Conservation (phyloP, 768 basidiomycete species). For the Rhodosporidiobolus sp. region DNA sequence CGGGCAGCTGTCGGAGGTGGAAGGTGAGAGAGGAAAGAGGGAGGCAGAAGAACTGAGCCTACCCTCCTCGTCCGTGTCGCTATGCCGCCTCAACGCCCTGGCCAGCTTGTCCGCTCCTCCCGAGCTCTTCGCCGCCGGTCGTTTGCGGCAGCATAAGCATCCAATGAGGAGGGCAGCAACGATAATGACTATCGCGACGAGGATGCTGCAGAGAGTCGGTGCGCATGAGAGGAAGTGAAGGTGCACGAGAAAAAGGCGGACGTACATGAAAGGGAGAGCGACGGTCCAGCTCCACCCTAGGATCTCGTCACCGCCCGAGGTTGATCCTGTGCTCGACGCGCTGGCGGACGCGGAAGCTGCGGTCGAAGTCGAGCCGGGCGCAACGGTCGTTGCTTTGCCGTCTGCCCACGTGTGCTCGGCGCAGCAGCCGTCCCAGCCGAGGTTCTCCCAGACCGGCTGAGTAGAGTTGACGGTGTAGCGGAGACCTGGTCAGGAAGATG, state of each 20-base stretch:
- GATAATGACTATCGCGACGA: conserved; percentile 29
- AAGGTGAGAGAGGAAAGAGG: no score
- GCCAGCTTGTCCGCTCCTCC: no score
- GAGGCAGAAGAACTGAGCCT: no score
- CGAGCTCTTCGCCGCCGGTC: conserved; percentile 6
- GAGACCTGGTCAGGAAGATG: neutral
- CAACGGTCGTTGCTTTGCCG: conserved; percentile 1
- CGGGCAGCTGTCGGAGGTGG: no score
- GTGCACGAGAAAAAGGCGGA: neutral
- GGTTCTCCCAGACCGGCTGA: conserved; percentile 1
- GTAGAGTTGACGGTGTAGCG: conserved; percentile 21
- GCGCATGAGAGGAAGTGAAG: neutral
- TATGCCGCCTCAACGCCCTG: no score
- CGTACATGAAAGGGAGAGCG: conserved; percentile 40
- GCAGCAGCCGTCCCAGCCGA: conserved; percentile 7
- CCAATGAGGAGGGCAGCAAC: conserved; percentile 2
- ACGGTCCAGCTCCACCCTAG: neutral
- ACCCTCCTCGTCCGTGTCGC: no score
- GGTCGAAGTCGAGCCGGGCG: neutral
- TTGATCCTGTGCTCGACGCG: neutral
- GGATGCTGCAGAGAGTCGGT: conserved; percentile 48
- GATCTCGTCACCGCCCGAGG: neutral
- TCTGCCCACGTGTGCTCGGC: neutral
- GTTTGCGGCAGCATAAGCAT: neutral
- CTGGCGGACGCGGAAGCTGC: neutral